These are phyloP conservation scores for Leccinum colubrinum DNA, from an alignment of 1,284 basidiomycete genomes.

Conservation along the genomic window DNA sequence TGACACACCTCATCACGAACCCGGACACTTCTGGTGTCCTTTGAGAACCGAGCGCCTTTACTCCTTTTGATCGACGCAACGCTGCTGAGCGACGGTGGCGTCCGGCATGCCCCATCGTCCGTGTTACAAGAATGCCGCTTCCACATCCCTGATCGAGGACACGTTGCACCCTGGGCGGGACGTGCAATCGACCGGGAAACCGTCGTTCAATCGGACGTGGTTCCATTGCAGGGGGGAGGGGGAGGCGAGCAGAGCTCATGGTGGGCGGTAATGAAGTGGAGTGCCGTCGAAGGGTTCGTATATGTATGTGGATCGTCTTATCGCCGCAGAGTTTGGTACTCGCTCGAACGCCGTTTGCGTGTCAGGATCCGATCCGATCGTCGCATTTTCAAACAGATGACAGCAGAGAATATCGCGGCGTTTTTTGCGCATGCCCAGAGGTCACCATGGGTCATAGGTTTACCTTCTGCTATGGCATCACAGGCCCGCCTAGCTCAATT, in stretches of 20 bases:
- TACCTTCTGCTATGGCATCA: background rate
- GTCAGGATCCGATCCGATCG: background rate
- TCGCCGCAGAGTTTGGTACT: constrained; percentile 4
- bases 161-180: constrained; percentile 1
- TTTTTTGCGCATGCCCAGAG: background rate
- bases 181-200: background rate
- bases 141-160: constrained; percentile 11
- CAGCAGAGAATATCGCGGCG: background rate
- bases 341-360: constrained; percentile 6
- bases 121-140: constrained; percentile 11
- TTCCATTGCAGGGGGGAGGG: constrained; percentile 6
- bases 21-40: constrained; percentile 6
- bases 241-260: background rate
- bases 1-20: background rate
- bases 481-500: constrained; percentile 56
- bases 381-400: background rate
- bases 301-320: constrained; percentile 8
- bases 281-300: background rate
- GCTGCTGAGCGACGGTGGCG: constrained; percentile 7
- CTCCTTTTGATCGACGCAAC: constrained; percentile 11
- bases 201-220: background rate
- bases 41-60: constrained; percentile 6
- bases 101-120: constrained; percentile 8
- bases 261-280: constrained; percentile 26
- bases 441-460: background rate